phyloP scores from a whole-genome alignment of 176 grass and related monocot genomes.

The Stipa capillata region DNA sequence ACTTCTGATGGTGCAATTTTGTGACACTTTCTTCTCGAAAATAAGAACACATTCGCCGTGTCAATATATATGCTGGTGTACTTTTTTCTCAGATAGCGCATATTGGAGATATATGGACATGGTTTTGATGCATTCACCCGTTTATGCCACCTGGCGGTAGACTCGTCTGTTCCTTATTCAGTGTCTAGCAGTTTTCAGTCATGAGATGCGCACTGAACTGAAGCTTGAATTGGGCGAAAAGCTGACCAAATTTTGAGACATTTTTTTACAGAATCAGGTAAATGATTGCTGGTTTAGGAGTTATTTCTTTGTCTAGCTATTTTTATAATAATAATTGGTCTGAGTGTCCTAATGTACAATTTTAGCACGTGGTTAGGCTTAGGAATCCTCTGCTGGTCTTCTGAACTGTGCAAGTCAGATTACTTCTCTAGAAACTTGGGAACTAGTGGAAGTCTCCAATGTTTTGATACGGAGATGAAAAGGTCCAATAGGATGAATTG shows the following conservation, averaged over 20 bases:
- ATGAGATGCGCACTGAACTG: neutral
- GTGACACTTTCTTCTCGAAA: conserved; percentile 11
- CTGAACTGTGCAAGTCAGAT: neutral
- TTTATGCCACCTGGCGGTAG: conserved; percentile 5
- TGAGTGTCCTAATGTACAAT: neutral
- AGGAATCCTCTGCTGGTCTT: neutral
- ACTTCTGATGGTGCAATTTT: conserved; percentile 4
- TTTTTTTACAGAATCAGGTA: conserved; percentile 20
- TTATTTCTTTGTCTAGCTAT: neutral
- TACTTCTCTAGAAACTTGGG: neutral
- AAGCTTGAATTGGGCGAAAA: neutral
- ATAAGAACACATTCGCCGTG: neutral
- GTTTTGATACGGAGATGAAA: neutral
- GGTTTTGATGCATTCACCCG: neutral
- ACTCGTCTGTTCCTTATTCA: conserved; percentile 2
- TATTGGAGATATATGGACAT: neutral
- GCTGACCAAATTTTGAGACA: neutral
- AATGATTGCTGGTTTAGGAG: neutral
- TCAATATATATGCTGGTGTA: conserved; percentile 9
- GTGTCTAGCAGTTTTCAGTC: neutral
- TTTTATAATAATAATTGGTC: neutral
- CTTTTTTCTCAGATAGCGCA: neutral
- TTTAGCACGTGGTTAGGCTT: neutral
- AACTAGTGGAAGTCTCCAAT: neutral
- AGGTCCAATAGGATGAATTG: neutral